Evolutionary conservation across 2,329 filamentous ascomycete species (phyloP), one percentile per base, ranked within the genome.

Genomic region (Sclerotinia sclerotiorum): DNA sequence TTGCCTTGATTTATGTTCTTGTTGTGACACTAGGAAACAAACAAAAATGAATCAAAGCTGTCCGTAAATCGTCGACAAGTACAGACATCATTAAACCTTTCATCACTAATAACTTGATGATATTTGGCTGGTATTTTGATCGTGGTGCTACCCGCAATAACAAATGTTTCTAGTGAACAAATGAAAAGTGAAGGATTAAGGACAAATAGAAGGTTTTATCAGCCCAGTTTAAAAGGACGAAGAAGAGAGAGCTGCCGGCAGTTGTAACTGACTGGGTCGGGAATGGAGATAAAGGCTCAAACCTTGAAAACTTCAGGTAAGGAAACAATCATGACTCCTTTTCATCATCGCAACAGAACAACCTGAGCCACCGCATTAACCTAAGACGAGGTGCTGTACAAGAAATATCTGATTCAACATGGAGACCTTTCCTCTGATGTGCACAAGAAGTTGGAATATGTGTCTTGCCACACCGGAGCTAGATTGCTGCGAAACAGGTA

Each of bases 71-170:
- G 69, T 72, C 49, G 70, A 68, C 44, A 71, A 51, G 29, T 70
- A 62, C 10, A 71, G 62, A 49, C 71, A 70, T 68, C 58, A 6
- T 71, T 65, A 52, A 75, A 73, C 48, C 75, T 75, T 57, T 76
- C 74, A 51, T 75, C 70, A 13, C 70, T 68, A 1, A 64, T 29
- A 27, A 76, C 72, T 32, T 69, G 65, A n/a, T 74, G 67, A 54
- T 77, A 77, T 71, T 73, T 75, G 2, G 72, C 71, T 67, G 60
- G 48, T 74, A 77, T 76, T 46, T 57, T 24, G 19, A 65, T 10
- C 19, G 21, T n/a, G 2, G 8, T 42, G 63, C 68, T 58, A 69
- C 19, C 21, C 13, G 10, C 32, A 24, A 7, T 42, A 29, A 5
- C 44, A 6, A 29, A 35, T 27, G 19, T 19, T 7, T 57, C 19